phyloP scores from a whole-genome alignment of 2,329 filamentous ascomycete species.

The Paramyrothecium sp. region DNA sequence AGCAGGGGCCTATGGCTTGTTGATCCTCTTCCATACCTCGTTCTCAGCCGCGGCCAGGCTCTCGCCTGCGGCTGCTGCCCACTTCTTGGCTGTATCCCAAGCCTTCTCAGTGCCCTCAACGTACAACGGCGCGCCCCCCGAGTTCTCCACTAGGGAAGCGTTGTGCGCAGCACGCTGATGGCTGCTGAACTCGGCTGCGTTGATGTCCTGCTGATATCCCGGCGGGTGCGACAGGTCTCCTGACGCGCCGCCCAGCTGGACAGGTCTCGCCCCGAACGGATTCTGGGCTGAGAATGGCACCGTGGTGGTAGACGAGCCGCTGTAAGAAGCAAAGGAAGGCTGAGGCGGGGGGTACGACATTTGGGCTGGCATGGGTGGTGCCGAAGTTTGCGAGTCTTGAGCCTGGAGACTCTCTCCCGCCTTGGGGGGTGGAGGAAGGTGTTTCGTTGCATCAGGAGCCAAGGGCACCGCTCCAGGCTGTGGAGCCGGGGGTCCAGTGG shows the following conservation, averaged over 20 bases:
- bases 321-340: conserved; percentile 37
- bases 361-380: conserved; percentile 43
- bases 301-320: conserved; percentile 44
- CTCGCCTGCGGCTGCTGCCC: conserved; percentile 55
- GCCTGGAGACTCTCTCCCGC: conserved; percentile 41
- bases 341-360: conserved; percentile 51
- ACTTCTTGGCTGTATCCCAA: conserved; percentile 57
- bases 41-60: conserved; percentile 57
- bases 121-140: conserved; percentile 1
- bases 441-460: conserved; percentile 27
- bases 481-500: conserved; percentile 47
- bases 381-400: conserved; percentile 28
- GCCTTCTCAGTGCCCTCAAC: conserved; percentile 40
- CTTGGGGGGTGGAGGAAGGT: conserved; percentile 51
- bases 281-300: conserved; percentile 23
- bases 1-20: conserved; percentile 41
- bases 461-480: conserved; percentile 56
- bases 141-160: conserved; percentile 24
- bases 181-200: conserved; percentile 49
- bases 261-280: conserved; percentile 14
- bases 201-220: conserved; percentile 56
- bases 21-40: conserved; percentile 63
- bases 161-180: conserved; percentile 43
- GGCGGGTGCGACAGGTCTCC: conserved; percentile 43
- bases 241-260: conserved; percentile 19